Evolutionary conservation across 805 yeast genomes (phyloP), one percentile per base, ranked within the genome.

Genomic region (Lachancea thermotolerans): DNA sequence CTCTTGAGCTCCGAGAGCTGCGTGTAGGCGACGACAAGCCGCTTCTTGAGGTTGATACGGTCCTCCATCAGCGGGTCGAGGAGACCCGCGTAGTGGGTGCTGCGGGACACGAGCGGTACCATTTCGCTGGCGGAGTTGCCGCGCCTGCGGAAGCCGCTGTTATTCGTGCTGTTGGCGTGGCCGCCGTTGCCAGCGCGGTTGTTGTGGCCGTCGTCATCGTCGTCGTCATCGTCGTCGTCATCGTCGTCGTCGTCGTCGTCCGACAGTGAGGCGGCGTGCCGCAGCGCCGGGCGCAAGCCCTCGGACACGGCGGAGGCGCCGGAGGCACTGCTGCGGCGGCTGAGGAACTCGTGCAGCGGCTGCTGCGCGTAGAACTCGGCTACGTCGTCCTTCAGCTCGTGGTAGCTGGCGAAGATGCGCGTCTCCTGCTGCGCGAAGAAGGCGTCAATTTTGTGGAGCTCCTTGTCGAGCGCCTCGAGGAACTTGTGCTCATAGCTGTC

Each of bases 1-100:
- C 95, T 86, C 55, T 84, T 80, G 52, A 91, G 72, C 64, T 91
- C 98, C 7, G 90, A 82, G 16, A 89, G 68, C 15, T 77, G 69
- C 3, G 91, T 91, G 67, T 79, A 91, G 35, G 80, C 66, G 3
- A 82, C 75, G 36, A 80, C 72, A 8, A 83, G 62, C 47, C 89
- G 70, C 56, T 81, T 81, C 64, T 81, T 84, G 52, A 85, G 70
- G 8, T 85, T 80, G 49, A 84, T 78, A 47, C 61, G 62, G 40
- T 64, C 52, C 49, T 67, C 69, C 44, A 52, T 32, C 10, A 45
- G 35, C 4, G 57, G 57, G 34, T 47, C 50, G 18, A 43, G 33
- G 10, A 31, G 34, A n/a, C 45, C 41, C 15, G 35, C 15, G 34
- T 47, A 35, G 39, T 42, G 39, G 10, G 46, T 44, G 18, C 37